These are phyloP conservation scores for Danielia reshetovae DNA, from an alignment of 805 yeast species.

Conservation along the genomic window DNA sequence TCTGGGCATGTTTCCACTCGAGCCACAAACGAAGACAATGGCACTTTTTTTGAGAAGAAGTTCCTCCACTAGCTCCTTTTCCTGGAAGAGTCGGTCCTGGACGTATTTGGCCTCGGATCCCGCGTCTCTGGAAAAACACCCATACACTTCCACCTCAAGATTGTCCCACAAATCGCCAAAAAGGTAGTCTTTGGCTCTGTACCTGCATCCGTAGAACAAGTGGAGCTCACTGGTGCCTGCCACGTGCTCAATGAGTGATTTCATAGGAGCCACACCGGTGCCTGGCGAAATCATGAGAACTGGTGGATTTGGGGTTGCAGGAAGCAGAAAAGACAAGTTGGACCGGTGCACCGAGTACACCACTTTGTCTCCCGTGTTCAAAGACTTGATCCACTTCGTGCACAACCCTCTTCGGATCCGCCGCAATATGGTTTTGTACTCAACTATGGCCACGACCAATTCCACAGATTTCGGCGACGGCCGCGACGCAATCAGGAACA, in stretches of 20 bases:
- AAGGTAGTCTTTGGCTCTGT: constrained; percentile 59
- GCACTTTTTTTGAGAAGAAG: constrained; percentile 55
- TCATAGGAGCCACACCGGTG: constrained; percentile 94
- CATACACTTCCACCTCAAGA: constrained; percentile 33
- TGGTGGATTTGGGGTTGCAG: constrained; percentile 28
- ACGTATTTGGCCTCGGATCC: constrained; percentile 56
- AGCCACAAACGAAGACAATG: constrained; percentile 79
- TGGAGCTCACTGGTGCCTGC: constrained; percentile 32
- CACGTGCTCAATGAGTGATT: constrained; percentile 54
- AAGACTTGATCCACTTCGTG: constrained; percentile 63
- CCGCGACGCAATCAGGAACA: constrained; percentile 78
- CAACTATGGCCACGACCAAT: constrained; percentile 77
- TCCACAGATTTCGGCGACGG: constrained; percentile 47
- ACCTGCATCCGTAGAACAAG: constrained; percentile 76
- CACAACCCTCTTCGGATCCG: constrained; percentile 78
- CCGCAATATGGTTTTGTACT: constrained; percentile 77
- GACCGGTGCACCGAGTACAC: constrained; percentile 50
- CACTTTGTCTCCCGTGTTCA: constrained; percentile 47
- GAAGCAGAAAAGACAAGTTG: constrained; percentile 29
- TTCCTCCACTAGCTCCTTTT: constrained; percentile 47
- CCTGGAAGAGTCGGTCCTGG: constrained; percentile 62
- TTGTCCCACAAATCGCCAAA: constrained; percentile 54
- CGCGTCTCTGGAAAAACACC: constrained; percentile 47
- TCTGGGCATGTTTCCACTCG: constrained; percentile 91
- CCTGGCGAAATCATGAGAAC: constrained; percentile 85